These are phyloP conservation scores for Fusarium nisikadoi DNA, from an alignment of 2,329 filamentous ascomycete genomes.

Conservation along the genomic window DNA sequence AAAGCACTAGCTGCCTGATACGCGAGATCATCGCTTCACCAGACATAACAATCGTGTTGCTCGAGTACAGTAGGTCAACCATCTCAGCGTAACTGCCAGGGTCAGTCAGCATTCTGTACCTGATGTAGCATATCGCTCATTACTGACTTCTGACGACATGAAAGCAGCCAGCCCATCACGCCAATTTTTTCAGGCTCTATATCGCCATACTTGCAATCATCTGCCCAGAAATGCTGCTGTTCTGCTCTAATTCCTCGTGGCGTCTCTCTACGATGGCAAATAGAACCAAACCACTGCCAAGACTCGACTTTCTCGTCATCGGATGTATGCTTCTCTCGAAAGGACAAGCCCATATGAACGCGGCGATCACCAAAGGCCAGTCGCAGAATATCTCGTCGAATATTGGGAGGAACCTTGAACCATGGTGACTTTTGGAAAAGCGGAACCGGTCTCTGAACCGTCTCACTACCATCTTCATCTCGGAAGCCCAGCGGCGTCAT, in stretches of 20 bases:
- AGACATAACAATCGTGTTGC: not conserved
- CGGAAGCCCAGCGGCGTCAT: not conserved
- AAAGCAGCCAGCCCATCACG: not conserved
- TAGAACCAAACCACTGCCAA: not conserved
- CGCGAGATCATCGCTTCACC: not conserved
- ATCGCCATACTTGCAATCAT: not conserved
- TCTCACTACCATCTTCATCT: not conserved
- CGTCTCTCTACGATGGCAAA: not conserved
- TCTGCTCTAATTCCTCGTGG: too few relatives aligned
- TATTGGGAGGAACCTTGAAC: not conserved
- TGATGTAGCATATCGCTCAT: rapidly evolving
- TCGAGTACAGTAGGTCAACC: slow-evolving; percentile 3
- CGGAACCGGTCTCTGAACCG: not conserved
- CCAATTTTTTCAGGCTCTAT: not conserved
- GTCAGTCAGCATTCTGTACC: not conserved
- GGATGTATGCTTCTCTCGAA: rapidly evolving
- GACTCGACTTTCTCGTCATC: not conserved
- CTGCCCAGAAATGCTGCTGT: not conserved
- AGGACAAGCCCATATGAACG: not conserved
- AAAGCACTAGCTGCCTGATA: not conserved
- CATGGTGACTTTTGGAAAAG: not conserved
- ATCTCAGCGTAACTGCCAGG: not conserved
- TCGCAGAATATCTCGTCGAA: not conserved
- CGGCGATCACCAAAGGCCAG: not conserved
- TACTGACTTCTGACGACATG: slow-evolving; percentile 22